These are phyloP conservation scores for Hymenoscyphus scutula DNA, from an alignment of 2,329 filamentous ascomycete species.

Conservation along the genomic window DNA sequence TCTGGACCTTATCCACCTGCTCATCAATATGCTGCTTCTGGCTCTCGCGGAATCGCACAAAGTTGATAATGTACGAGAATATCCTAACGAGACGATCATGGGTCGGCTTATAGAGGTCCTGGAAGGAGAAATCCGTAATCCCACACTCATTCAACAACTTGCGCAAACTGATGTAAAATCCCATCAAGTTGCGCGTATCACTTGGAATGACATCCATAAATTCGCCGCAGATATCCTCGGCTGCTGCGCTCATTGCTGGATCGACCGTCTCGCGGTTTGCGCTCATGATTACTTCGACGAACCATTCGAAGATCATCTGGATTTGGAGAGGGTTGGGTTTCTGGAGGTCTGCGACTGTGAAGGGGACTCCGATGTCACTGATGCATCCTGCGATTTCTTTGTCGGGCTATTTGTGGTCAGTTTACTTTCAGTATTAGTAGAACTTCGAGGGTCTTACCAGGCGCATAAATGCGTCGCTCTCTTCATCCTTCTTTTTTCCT, in stretches of 20 bases:
- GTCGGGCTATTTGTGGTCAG: slow-evolving; percentile 43
- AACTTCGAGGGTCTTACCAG: slow-evolving; percentile 42
- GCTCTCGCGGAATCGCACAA: slow-evolving; percentile 92
- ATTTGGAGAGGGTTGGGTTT: slow-evolving; percentile 94
- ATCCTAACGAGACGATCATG: slow-evolving; percentile 90
- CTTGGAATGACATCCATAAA: slow-evolving; percentile 78
- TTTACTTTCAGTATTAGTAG: slow-evolving; percentile 3
- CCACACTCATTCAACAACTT: slow-evolving; percentile 82
- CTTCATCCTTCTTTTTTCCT: slow-evolving; percentile 54
- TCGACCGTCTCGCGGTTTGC: slow-evolving; percentile 90
- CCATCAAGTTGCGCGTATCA: slow-evolving; percentile 93
- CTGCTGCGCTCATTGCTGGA: slow-evolving; percentile 89
- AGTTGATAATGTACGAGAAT: slow-evolving; percentile 98
- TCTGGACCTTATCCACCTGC: slow-evolving; percentile 88
- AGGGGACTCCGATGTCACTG: slow-evolving; percentile 90
- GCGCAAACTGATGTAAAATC: slow-evolving; percentile 83
- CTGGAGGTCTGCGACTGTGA: slow-evolving; percentile 80
- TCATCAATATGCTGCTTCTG: slow-evolving; percentile 88
- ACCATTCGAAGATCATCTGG: slow-evolving; percentile 97
- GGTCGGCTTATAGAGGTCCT: slow-evolving; percentile 86
- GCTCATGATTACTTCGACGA: slow-evolving; percentile 91
- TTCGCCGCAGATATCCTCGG: slow-evolving; percentile 81
- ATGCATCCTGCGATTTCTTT: slow-evolving; percentile 94
- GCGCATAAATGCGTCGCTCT: slow-evolving; percentile 56
- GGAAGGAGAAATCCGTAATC: slow-evolving; percentile 90